Evolutionary conservation across 352 stramenopile species (phyloP).

Genomic region (Phytopythium boreale): DNA sequence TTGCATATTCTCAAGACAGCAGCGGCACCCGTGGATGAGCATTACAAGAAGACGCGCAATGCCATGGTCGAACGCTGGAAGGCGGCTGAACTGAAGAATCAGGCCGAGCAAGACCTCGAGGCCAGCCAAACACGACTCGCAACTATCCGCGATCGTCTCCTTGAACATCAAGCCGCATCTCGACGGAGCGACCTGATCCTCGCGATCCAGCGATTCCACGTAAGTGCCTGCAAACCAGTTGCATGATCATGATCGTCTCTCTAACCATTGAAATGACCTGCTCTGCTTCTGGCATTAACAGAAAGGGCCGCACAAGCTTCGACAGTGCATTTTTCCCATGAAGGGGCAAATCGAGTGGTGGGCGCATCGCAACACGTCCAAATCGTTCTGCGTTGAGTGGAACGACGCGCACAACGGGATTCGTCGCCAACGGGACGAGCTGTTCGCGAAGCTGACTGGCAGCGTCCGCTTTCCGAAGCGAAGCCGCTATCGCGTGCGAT

Average conservation of each 20-base stretch:
- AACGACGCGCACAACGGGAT: constrained; percentile 18
- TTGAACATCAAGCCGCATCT: constrained; percentile 46
- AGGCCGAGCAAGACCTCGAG: constrained; percentile 56
- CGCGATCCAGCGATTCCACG: constrained; percentile 32
- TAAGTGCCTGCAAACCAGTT: constrained; percentile 12
- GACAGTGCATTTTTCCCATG: constrained; percentile 53
- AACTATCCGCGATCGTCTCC: constrained; percentile 44
- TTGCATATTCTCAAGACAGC: constrained; percentile 55
- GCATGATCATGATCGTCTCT: no score
- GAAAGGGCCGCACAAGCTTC: constrained; percentile 47
- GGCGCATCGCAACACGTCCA: constrained; percentile 31
- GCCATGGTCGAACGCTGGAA: constrained; percentile 33
- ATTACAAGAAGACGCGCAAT: constrained; percentile 48
- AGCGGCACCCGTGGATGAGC: constrained; percentile 42
- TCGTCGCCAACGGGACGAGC: constrained; percentile 15
- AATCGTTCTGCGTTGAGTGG: constrained; percentile 33
- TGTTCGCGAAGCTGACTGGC: constrained; percentile 21
- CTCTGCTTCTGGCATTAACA: constrained; percentile 10
- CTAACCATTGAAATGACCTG: not conserved
- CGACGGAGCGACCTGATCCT: constrained; percentile 40
- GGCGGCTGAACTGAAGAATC: not conserved
- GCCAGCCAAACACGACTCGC: constrained; percentile 48
- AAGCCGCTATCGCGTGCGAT: constrained; percentile 41
- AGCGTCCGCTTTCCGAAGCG: constrained; percentile 52
- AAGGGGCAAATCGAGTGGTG: constrained; percentile 72